Percentiles rank a stretch among this genome's conserved stretches.
These are phyloP conservation scores for Podila horticola DNA, from an alignment of 192 early-diverging fungal genomes.

Conservation along the genomic window DNA sequence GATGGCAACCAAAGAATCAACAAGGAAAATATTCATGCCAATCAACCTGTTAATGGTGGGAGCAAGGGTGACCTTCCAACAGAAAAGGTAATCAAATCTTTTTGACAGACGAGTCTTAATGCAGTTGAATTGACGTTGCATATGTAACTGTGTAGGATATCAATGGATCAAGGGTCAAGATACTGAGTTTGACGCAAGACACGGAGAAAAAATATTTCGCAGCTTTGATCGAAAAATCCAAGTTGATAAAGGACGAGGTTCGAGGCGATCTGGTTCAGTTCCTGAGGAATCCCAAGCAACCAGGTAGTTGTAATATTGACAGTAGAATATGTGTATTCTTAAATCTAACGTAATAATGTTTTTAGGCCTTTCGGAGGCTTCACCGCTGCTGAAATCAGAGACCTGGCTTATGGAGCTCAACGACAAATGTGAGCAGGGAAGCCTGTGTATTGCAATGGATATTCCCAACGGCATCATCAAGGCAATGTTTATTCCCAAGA, in stretches of 20 bases:
- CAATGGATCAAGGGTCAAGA: slow-evolving; percentile 2
- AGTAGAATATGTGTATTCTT: neutral
- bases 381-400: slow-evolving; percentile 17
- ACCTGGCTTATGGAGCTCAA: slow-evolving; percentile 44
- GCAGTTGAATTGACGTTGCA: no score
- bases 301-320: slow-evolving; percentile 10
- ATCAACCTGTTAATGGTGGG: no score
- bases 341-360: neutral
- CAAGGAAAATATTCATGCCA: neutral
- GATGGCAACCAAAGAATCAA: neutral
- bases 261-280: slow-evolving; percentile 16
- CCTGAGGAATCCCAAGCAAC: slow-evolving; percentile 17
- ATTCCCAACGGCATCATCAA: slow-evolving; percentile 18
- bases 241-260: slow-evolving; percentile 18
- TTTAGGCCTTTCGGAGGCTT: slow-evolving; percentile 10
- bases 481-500: slow-evolving; percentile 24
- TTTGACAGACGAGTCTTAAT: no score
- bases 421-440: slow-evolving; percentile 5
- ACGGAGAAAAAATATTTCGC: slow-evolving; percentile 21
- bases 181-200: slow-evolving; percentile 10
- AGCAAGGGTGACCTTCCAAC: no score
- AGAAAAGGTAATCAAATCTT: no score
- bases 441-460: slow-evolving; percentile 42
- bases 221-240: slow-evolving; percentile 27
- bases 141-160: no score